Percentiles rank a stretch among this genome's conserved stretches.
Evolutionary conservation across 2,329 filamentous ascomycete species (phyloP).

Genomic region (Penicillium hordei): DNA sequence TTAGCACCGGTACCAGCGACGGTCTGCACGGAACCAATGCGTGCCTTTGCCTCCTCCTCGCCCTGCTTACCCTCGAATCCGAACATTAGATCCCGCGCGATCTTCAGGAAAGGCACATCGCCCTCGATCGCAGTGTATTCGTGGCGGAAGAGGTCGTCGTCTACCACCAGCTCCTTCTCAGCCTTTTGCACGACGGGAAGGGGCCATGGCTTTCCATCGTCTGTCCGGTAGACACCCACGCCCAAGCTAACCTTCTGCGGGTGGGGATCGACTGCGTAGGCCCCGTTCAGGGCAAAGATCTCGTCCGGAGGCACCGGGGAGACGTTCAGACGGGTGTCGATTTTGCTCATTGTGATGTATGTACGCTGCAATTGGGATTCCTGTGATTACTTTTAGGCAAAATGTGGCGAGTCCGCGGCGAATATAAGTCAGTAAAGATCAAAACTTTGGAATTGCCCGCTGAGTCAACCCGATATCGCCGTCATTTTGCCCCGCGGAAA

Average conservation of each 20-base stretch:
- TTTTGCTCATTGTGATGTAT: conserved; percentile 30
- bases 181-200: conserved; percentile 91
- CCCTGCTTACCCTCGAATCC: conserved; percentile 55
- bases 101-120: conserved; percentile 75
- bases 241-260: conserved; percentile 84
- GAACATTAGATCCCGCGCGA: conserved; percentile 85
- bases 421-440: conserved; percentile 7
- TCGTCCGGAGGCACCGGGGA: conserved; percentile 87
- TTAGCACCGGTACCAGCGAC: conserved; percentile 96
- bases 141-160: conserved; percentile 87
- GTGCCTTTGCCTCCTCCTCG: conserved; percentile 40
- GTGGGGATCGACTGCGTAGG: conserved; percentile 71
- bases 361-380: background rate
- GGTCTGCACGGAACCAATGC: conserved; percentile 75
- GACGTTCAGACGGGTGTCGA: conserved; percentile 48
- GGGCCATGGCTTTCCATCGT: conserved; percentile 95
- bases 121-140: conserved; percentile 97
- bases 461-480: conserved; percentile 37
- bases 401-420: background rate
- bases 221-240: conserved; percentile 85
- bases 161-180: conserved; percentile 65
- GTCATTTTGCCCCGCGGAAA: conserved; percentile 26
- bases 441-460: conserved; percentile 12
- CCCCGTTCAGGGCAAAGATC: conserved; percentile 84
- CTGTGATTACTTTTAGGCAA: background rate